Evolutionary conservation across 805 yeast species (phyloP), one percentile per base, ranked within the genome.

Genomic region (Candida insectorum): DNA sequence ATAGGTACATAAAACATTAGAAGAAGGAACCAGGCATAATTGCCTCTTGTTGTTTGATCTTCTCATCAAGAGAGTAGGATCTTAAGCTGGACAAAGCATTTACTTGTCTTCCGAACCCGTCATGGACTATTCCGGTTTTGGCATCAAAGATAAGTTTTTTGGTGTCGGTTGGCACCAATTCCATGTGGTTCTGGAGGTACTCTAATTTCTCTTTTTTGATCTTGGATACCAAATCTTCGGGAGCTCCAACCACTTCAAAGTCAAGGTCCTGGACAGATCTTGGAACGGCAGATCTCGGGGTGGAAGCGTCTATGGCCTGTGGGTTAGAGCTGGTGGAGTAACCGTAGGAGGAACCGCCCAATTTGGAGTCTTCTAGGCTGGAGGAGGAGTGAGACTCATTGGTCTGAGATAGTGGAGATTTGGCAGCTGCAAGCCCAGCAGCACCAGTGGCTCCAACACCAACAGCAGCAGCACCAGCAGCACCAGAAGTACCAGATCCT

Each of bases 1-100:
- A 24, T 23, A 29, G 21, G 7, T 19, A 15, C 7, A 20, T 12
- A 14, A 18, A 20, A 16, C 19, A 32, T 19, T 27, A 31, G 18
- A 44, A 27, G 26, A 44, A 44, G 10, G 43, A 27, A 15, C 49
- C 49, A 11, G 49, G 49, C 38, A 44, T 44, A 6, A 37, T 18
- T 16, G 30, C 33, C 5, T 17, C 14, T 11, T 31, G 30, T 12
- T 30, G 23, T 6, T 31, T 18, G 10, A 29, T 35, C 10, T 23
- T 33, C 16, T 39, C 40, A 27, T 33, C 43, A 18, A 41, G 28
- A 3, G 45, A 38, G 24, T 31, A 34, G 14, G 44, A 34, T 26
- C 40, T 37, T 22, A 31, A 34, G 4, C 42, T 34, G 11, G 45
- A 37, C 28, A 45, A 42, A 14, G 22, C 43, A 12, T 36, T 29